Evolutionary conservation across 2,329 filamentous ascomycete species (phyloP), one percentile per base, ranked within the genome.

Genomic region (Bisporella sp.): DNA sequence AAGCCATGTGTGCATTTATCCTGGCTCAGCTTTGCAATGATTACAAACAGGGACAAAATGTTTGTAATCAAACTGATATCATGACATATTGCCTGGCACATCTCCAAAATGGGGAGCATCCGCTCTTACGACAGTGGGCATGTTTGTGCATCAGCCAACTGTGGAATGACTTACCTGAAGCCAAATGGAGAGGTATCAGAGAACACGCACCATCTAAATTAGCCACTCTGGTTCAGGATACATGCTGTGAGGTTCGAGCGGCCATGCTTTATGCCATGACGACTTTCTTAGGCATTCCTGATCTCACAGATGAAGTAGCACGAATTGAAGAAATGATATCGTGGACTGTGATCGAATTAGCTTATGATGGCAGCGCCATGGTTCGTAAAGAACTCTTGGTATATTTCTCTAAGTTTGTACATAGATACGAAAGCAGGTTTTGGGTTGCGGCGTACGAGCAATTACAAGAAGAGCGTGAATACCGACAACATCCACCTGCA

Each of bases 1-100:
- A 95, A 64, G 93, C 93, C 41, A 99, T 99, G 93, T 97, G 93
- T 66, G 91, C 93, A 1, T 99, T 99, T 65, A 96, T 99, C 54
- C 81, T 97, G 41, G 87, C 92, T 30, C 95, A 96, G 79, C 89
- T 99, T 56, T 99, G 93, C 79, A 95, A 93, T 65, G 87, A 87
- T 56, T 96, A 96, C 68, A 87, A 85, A 57, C 89, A 93, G 55
- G 93, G 92, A 2, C 91, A 96, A 67, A 85, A 85, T 46, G 91
- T 96, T 8, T 96, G 91, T 65, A 84, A 96, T 59, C 88, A 89
- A 58, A 87, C 86, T 0, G 91, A 96, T 57, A 84, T 97, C 55
- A 92, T 97, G 73, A 83, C 86, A 37, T 92, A 86, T 59, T 97
- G 92, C 64, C 72, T 97, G 40, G 76, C 79, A 5, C 91, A 97